Conservation (phyloP, 805 yeast species). For the Candida rishiriensis region DNA sequence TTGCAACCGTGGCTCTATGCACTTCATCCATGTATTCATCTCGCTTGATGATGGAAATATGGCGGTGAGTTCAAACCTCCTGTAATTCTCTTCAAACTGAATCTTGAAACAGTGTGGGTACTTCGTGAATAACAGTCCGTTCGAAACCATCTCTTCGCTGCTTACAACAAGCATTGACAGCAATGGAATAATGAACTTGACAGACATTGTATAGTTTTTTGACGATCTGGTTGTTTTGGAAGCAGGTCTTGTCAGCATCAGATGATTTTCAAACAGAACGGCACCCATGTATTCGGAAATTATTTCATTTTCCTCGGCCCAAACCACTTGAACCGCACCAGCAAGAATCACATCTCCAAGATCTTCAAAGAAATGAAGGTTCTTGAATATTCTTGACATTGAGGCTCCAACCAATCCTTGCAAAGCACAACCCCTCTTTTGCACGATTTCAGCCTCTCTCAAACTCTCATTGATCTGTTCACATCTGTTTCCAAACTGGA, state of each 20-base stretch:
- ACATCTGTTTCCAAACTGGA: constrained; percentile 17
- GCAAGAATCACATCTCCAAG: constrained; percentile 41
- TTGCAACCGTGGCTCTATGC: constrained; percentile 12
- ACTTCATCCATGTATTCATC: constrained; percentile 37
- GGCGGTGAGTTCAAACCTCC: constrained; percentile 42
- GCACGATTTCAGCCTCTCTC: constrained; percentile 15
- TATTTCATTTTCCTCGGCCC: constrained; percentile 29
- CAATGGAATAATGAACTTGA: constrained; percentile 47
- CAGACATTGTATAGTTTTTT: constrained; percentile 25
- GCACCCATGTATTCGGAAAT: constrained; percentile 29
- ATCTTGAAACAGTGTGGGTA: constrained; percentile 37
- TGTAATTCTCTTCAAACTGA: constrained; percentile 39
- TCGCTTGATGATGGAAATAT: constrained; percentile 33
- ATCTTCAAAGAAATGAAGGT: constrained; percentile 36
- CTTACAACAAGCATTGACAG: constrained; percentile 23
- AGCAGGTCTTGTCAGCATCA: constrained; percentile 28
- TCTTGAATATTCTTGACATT: constrained; percentile 7
- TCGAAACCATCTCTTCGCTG: constrained; percentile 20
- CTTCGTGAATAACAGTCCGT: constrained; percentile 25
- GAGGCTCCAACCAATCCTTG: constrained; percentile 12
- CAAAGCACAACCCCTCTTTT: constrained; percentile 12
- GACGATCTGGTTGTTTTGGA: constrained; percentile 18
- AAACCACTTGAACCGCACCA: constrained; percentile 39
- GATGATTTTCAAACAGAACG: constrained; percentile 47
- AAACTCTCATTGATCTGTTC: constrained; percentile 21